A percentile compares a stretch with the other conserved stretches of the same genome.
phyloP scores from a whole-genome alignment of 768 basidiomycete genomes.

The Leccinum pellstonianum region DNA sequence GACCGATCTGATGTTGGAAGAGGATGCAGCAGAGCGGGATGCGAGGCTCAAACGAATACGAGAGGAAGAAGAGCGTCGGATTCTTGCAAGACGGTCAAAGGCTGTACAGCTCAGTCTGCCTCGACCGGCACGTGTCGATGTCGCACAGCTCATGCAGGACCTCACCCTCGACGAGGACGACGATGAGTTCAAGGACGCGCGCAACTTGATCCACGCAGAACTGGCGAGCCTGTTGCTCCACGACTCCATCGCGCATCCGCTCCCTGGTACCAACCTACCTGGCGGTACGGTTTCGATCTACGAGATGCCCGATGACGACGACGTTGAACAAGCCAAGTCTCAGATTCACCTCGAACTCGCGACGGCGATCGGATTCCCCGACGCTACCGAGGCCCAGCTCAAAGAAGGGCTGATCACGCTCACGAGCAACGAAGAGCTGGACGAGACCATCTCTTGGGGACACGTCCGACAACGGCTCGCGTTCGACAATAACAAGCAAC shows the following conservation, averaged over 20 bases:
- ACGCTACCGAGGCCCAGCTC: constrained; percentile 76
- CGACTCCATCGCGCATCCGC: constrained; percentile 82
- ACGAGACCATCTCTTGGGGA: constrained; percentile 73
- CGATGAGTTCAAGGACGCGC: constrained; percentile 48
- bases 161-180: constrained; percentile 53
- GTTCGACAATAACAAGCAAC: constrained; percentile 52
- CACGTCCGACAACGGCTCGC: constrained; percentile 57
- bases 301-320: constrained; percentile 73
- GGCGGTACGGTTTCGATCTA: constrained; percentile 72
- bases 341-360: constrained; percentile 83
- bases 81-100: constrained; percentile 78
- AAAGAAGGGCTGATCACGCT: constrained; percentile 71
- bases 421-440: constrained; percentile 57
- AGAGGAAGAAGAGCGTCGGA: constrained; percentile 77
- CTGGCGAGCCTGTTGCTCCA: constrained; percentile 78
- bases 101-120: constrained; percentile 82
- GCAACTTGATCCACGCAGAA: constrained; percentile 71
- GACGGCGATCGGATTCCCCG: constrained; percentile 75
- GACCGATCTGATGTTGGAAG: constrained; percentile 41
- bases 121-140: constrained; percentile 80
- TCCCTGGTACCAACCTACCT: constrained; percentile 81
- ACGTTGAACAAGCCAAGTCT: constrained; percentile 64
- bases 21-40: constrained; percentile 94
- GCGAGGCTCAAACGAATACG: constrained; percentile 59
- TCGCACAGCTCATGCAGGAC: constrained; percentile 57